These are phyloP conservation scores for Scolecobasidium constrictum DNA, from an alignment of 2,329 filamentous ascomycete species.

Conservation along the genomic window DNA sequence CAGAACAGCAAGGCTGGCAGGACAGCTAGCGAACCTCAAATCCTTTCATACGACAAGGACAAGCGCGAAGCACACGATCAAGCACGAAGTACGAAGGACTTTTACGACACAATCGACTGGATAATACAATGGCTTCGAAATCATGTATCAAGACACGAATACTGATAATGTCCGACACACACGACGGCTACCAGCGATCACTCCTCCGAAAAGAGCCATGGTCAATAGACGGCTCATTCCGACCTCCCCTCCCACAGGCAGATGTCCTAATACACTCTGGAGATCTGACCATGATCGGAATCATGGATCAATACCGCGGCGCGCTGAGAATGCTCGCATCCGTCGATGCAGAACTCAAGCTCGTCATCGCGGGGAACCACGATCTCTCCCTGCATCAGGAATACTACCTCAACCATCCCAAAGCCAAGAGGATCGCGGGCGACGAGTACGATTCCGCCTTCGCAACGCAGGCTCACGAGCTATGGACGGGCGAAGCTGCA, in stretches of 20 bases:
- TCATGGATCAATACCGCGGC: conserved; percentile 33
- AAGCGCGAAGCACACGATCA: no score
- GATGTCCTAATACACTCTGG: conserved; percentile 49
- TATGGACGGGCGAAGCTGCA: conserved; percentile 38
- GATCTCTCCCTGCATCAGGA: conserved; percentile 45
- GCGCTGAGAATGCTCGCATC: conserved; percentile 36
- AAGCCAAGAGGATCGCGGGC: conserved; percentile 18
- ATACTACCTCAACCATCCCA: conserved; percentile 29
- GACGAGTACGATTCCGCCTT: conserved; percentile 15
- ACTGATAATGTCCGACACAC: neutral
- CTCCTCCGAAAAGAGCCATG: neutral
- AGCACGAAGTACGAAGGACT: no score
- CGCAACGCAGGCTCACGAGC: conserved; percentile 24
- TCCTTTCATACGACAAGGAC: no score
- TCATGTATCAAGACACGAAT: neutral
- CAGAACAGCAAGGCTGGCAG: no score
- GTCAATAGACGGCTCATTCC: neutral
- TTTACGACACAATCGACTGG: no score
- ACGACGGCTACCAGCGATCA: neutral
- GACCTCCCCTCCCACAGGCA: conserved; percentile 30
- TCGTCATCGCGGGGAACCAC: conserved; percentile 55
- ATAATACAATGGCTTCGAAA: no score
- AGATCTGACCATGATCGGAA: conserved; percentile 45
- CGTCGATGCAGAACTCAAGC: conserved; percentile 44
- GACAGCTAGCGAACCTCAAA: no score